These are phyloP conservation scores for Danielia oregonensis DNA, from an alignment of 805 yeast genomes.

Conservation along the genomic window DNA sequence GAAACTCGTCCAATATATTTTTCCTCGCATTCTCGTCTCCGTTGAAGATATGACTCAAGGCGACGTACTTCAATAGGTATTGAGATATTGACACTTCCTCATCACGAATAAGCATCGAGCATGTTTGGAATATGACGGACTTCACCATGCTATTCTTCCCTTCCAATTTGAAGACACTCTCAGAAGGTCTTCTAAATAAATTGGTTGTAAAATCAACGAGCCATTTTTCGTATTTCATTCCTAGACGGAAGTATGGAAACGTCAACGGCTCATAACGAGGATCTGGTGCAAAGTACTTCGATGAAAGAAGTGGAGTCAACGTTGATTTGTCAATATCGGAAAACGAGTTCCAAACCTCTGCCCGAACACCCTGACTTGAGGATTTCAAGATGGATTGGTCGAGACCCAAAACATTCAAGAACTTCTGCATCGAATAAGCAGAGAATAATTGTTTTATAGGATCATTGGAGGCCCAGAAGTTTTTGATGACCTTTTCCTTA, in stretches of 20 bases:
- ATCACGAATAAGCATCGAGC: slow-evolving; percentile 61
- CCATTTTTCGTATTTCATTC: slow-evolving; percentile 67
- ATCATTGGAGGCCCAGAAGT: slow-evolving; percentile 86
- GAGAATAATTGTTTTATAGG: slow-evolving; percentile 79
- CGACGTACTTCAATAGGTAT: slow-evolving; percentile 72
- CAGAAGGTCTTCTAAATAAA: slow-evolving; percentile 45
- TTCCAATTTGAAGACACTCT: slow-evolving; percentile 9
- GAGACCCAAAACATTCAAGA: slow-evolving; percentile 59
- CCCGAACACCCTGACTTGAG: slow-evolving; percentile 15
- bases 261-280: slow-evolving; percentile 42
- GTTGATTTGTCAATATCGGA: slow-evolving; percentile 68
- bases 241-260: slow-evolving; percentile 63
- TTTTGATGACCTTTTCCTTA: slow-evolving; percentile 68
- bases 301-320: slow-evolving; percentile 67
- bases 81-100: slow-evolving; percentile 68
- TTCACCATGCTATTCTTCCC: slow-evolving; percentile 14
- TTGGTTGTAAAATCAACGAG: slow-evolving; percentile 64
- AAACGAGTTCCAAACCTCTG: slow-evolving; percentile 56
- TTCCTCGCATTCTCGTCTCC: slow-evolving; percentile 36
- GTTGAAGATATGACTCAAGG: slow-evolving; percentile 58
- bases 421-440: slow-evolving; percentile 88
- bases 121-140: slow-evolving; percentile 51
- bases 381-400: slow-evolving; percentile 21
- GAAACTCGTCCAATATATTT: slow-evolving; percentile 56
- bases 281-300: slow-evolving; percentile 65